A percentile compares a stretch with the other conserved stretches of the same genome.
phyloP scores from a whole-genome alignment of 139 green algal genomes.

The Chlorella sp. region DNA sequence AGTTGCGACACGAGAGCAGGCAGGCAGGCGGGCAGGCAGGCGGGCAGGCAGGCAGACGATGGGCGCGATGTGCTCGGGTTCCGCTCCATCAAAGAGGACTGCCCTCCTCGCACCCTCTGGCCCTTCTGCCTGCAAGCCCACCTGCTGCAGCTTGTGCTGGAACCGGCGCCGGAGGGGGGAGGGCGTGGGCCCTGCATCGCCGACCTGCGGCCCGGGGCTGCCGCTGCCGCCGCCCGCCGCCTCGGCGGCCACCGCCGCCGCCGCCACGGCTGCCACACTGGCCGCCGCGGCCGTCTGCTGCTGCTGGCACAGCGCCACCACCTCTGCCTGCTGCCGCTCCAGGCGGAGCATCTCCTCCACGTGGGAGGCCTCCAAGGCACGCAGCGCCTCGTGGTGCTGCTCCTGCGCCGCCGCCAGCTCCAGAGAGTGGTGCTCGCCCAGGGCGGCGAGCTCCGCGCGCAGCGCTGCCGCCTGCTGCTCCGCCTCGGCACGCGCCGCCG shows the following conservation, averaged over 20 bases:
- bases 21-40: too few species aligned
- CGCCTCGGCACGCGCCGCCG: too few species aligned
- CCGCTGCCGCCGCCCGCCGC: neutral
- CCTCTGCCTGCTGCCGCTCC: neutral
- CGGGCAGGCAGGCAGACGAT: too few species aligned
- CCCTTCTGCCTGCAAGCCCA: neutral
- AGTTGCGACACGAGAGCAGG: too few species aligned
- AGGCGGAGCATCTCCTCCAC: neutral
- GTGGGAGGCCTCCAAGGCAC: neutral
- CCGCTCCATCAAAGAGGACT: neutral
- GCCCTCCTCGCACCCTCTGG: neutral
- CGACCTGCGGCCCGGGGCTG: neutral
- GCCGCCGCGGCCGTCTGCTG: neutral
- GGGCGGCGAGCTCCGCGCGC: neutral
- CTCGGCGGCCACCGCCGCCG: neutral
- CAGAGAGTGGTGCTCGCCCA: neutral
- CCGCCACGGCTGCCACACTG: neutral
- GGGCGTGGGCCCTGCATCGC: neutral
- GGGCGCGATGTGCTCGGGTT: too few species aligned
- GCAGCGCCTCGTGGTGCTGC: neutral
- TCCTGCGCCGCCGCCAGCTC: neutral
- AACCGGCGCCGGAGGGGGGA: slow-evolving; percentile 9
- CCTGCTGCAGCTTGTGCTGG: slow-evolving; percentile 8
- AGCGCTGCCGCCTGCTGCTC: neutral
- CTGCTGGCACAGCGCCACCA: neutral